These are phyloP conservation scores for Lophiostoma macrostomum DNA, from an alignment of 495 filamentous ascomycete species.

Conservation along the genomic window DNA sequence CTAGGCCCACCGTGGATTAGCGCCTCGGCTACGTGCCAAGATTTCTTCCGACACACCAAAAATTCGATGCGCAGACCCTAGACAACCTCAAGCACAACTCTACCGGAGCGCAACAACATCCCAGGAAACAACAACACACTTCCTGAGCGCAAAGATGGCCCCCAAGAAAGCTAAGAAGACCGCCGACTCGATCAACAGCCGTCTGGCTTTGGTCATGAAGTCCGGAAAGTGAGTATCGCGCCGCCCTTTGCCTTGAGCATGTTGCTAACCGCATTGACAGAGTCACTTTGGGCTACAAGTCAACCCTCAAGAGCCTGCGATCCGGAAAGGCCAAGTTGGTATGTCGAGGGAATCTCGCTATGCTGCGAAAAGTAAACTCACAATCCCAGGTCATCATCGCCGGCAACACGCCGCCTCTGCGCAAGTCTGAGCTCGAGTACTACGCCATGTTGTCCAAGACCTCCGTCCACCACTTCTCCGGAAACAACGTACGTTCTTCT, in stretches of 20 bases:
- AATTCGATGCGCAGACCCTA: not conserved
- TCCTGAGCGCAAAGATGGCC: constrained; percentile 65
- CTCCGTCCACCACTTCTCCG: constrained; percentile 91
- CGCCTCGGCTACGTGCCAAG: not conserved
- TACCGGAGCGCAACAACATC: constrained; percentile 34
- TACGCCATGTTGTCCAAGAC: constrained; percentile 60
- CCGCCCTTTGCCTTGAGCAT: not conserved
- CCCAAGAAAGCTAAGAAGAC: constrained; percentile 94
- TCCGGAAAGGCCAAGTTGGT: constrained; percentile 74
- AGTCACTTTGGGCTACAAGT: constrained; percentile 91
- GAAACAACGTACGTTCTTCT: constrained; percentile 83
- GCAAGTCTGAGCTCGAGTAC: constrained; percentile 92
- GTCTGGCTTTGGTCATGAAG: constrained; percentile 93
- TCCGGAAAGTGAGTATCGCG: constrained; percentile 62
- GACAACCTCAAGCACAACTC: constrained; percentile 3
- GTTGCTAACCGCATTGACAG: constrained; percentile 14
- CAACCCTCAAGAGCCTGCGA: constrained; percentile 92
- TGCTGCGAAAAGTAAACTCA: too few species aligned
- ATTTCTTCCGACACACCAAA: constrained; percentile 1
- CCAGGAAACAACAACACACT: constrained; percentile 2
- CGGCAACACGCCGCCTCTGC: constrained; percentile 91
- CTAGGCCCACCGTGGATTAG: too few species aligned
- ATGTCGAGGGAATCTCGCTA: too few species aligned
- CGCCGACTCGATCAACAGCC: constrained; percentile 80
- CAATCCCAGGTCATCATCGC: constrained; percentile 55